A percentile compares a stretch with the other conserved stretches of the same genome.
phyloP scores from a whole-genome alignment of 352 stramenopile species.

The Phytophthora cryptogea region DNA sequence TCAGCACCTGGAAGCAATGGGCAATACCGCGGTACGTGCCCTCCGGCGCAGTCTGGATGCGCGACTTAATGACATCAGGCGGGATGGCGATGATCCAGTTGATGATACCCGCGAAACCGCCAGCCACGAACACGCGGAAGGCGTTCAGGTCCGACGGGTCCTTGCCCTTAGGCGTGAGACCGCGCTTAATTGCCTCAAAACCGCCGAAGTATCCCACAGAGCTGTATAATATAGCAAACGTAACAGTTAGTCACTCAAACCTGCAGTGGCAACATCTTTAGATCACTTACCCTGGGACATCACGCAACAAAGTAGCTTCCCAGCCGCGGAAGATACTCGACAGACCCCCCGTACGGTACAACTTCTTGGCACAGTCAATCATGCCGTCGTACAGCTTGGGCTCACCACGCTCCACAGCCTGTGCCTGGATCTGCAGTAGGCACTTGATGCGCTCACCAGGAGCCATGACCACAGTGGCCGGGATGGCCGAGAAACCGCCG shows the following conservation, averaged over 20 bases:
- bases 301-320: constrained; percentile 93
- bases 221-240: constrained; percentile 37
- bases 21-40: constrained; percentile 93
- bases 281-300: constrained; percentile 89
- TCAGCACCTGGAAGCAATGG: constrained; percentile 93
- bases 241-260: constrained; percentile 12
- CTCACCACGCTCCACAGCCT: constrained; percentile 77
- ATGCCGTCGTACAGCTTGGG: constrained; percentile 94
- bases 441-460: constrained; percentile 98
- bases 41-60: constrained; percentile 96
- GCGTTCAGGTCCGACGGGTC: constrained; percentile 86
- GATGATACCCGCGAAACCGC: constrained; percentile 93
- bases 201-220: constrained; percentile 95
- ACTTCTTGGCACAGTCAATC: constrained; percentile 93
- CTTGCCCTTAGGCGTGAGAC: constrained; percentile 79
- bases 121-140: constrained; percentile 92
- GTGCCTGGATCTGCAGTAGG: constrained; percentile 92
- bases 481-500: constrained; percentile 90
- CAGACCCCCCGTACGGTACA: constrained; percentile 92
- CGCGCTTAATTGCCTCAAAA: constrained; percentile 93
- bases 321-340: constrained; percentile 95
- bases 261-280: constrained; percentile 1
- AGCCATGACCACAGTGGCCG: constrained; percentile 92
- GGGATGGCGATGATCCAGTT: constrained; percentile 97
- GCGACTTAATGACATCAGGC: constrained; percentile 96